Evolutionary conservation across 768 basidiomycete species (phyloP).

Genomic region (Lentinula detonsa): DNA sequence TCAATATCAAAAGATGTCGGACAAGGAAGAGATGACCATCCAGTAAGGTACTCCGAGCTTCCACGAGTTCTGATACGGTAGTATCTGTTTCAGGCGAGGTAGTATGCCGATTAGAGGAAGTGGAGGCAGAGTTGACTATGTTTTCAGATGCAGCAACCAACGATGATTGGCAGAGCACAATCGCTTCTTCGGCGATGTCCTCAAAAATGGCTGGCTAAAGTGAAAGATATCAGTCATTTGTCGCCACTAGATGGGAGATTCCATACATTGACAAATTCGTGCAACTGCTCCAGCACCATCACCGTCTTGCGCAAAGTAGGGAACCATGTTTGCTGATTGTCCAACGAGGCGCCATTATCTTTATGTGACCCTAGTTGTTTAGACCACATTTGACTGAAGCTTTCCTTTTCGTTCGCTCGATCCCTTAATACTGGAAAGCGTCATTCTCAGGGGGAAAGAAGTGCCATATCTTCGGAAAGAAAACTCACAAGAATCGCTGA

Average conservation of each 20-base stretch:
- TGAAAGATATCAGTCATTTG: not conserved
- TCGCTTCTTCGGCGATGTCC: slow-evolving; percentile 93
- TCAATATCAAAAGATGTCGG: slow-evolving; percentile 84
- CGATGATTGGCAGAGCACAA: slow-evolving; percentile 76
- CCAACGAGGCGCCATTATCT: slow-evolving; percentile 64
- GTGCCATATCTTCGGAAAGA: not conserved
- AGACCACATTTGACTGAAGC: slow-evolving; percentile 44
- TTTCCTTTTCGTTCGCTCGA: slow-evolving; percentile 58
- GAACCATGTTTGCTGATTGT: slow-evolving; percentile 85
- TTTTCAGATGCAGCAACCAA: slow-evolving; percentile 67
- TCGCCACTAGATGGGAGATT: not conserved
- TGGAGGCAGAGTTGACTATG: slow-evolving; percentile 31
- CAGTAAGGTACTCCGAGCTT: slow-evolving; percentile 19
- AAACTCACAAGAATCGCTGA: slow-evolving; percentile 2
- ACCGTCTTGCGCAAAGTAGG: slow-evolving; percentile 84
- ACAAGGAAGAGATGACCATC: slow-evolving; percentile 87
- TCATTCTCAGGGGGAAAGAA: slow-evolving; percentile 31
- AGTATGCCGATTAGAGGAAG: slow-evolving; percentile 7
- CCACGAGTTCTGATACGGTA: slow-evolving; percentile 1
- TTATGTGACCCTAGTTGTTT: not conserved
- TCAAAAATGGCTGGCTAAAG: slow-evolving; percentile 88
- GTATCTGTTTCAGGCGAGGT: not conserved
- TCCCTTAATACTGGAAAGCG: slow-evolving; percentile 36
- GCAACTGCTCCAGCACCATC: slow-evolving; percentile 87
- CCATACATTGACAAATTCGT: slow-evolving; percentile 86